Conservation (phyloP, 2,329 filamentous ascomycete genomes). For the Blastomyces percursus region DNA sequence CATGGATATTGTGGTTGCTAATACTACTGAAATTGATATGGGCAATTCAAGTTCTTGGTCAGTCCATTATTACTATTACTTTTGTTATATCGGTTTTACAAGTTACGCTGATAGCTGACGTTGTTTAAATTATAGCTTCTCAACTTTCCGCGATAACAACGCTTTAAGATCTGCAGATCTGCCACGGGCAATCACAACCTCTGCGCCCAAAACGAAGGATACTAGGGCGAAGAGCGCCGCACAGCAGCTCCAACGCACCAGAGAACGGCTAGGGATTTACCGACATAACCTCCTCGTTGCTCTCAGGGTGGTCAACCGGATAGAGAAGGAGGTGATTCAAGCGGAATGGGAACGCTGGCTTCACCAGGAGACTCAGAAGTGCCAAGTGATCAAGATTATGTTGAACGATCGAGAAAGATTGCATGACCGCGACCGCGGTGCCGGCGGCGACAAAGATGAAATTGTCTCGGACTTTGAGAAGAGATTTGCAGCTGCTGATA, state of each 20-base stretch:
- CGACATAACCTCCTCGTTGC: slow-evolving; percentile 85
- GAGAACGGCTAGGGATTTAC: slow-evolving; percentile 71
- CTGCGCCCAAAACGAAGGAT: slow-evolving; percentile 15
- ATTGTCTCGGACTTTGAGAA: slow-evolving; percentile 19
- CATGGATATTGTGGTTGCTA: slow-evolving; percentile 53
- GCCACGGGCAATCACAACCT: slow-evolving; percentile 21
- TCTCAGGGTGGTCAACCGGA: slow-evolving; percentile 75
- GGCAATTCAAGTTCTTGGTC: slow-evolving; percentile 26
- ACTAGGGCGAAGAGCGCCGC: slow-evolving; percentile 26
- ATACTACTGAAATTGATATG: slow-evolving; percentile 22
- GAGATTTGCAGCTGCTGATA: slow-evolving; percentile 25
- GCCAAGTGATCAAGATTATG: slow-evolving; percentile 50
- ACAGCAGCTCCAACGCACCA: slow-evolving; percentile 61
- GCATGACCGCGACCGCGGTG: slow-evolving; percentile 13
- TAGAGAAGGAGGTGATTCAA: slow-evolving; percentile 75
- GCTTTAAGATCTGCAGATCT: slow-evolving; percentile 24
- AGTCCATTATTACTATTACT: not conserved
- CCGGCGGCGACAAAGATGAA: slow-evolving; percentile 13
- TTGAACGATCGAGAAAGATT: slow-evolving; percentile 23
- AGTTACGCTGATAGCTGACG: not conserved
- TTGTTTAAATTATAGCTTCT: slow-evolving; percentile 20
- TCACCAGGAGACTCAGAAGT: slow-evolving; percentile 63
- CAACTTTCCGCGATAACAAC: slow-evolving; percentile 35
- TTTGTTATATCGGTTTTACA: not conserved
- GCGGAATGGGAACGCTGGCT: slow-evolving; percentile 95